Evolutionary conservation across 2,329 filamentous ascomycete species (phyloP), one percentile per base, ranked within the genome.

Genomic region (Neopestalotiopsis rosae): DNA sequence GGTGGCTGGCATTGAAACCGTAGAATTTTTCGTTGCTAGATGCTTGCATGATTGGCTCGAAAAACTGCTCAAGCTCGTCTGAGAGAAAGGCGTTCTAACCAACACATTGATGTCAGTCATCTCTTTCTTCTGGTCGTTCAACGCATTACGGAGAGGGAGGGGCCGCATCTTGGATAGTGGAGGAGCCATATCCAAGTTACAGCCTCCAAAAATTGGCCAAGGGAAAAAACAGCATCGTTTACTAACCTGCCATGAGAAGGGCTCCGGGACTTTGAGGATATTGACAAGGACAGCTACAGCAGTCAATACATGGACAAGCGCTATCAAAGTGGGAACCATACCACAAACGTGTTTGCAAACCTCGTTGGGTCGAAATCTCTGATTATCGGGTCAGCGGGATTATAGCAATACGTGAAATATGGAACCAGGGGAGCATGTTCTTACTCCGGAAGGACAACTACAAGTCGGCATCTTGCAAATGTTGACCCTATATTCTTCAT

Each of bases 271-370:
- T 9, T 59, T 59, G 57, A 59, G 57, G 4, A 59, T 24, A 17
- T 59, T 59, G 24, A 30, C 57, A 9, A 59, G 57, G 57, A 59
- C 30, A 59, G 57, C 57, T 59, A 17, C 45, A 24, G n/a, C 17
- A 17, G 17, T 52, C 45, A 52, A 24, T 7, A 20, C 9, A 52
- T 52, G 24, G 24, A 24, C 13, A 24, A 13, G 30, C 13, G 2
- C 9, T 17, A 30, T 59, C 1, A 12, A 12, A 34, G 20, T 30
- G 2, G 57, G 30, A 59, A 34, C 24, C 57, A 2, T 59, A 59
- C 57, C 57, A 34, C 34, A 59, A 17, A 59, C 17, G 24, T 59
- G 57, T 9, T 59, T 59, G 28, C 57, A 59, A n/a, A 12, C 10
- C 20, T 59, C 57, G 12, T 34, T 10, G 57, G 24, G 4, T 5